These are phyloP conservation scores for Notholithocarpus densiflorus DNA, from an alignment of 306 rosid species.

Conservation along the genomic window DNA sequence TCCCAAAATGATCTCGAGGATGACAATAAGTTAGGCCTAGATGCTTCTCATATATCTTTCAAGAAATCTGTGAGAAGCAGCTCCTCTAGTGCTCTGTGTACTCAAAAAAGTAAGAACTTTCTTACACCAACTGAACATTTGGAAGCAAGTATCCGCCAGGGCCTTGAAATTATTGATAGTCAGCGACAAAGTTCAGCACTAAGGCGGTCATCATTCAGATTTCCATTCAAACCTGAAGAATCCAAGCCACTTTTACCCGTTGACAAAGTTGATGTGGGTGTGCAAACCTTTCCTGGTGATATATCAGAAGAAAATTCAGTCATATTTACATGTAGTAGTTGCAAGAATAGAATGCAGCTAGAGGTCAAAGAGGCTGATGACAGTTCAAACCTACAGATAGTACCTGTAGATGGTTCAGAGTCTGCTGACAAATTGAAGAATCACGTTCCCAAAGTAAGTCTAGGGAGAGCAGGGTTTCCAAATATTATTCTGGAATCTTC, in stretches of 20 bases:
- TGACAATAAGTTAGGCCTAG: conserved; percentile 33
- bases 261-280: conserved; percentile 65
- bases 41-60: conserved; percentile 27
- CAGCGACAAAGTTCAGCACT: conserved; percentile 65
- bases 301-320: conserved; percentile 39
- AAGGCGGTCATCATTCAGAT: conserved; percentile 68
- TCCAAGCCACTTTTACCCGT: conserved; percentile 45
- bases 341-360: conserved; percentile 59
- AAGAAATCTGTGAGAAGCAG: conserved; percentile 30
- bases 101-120: conserved; percentile 44
- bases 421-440: conserved; percentile 65
- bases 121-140: conserved; percentile 59
- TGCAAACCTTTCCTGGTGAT: conserved; percentile 60
- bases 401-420: conserved; percentile 61
- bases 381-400: conserved; percentile 62
- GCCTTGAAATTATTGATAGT: conserved; percentile 75
- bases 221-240: conserved; percentile 67
- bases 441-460: conserved; percentile 79
- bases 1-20: conserved; percentile 55
- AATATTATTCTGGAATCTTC: conserved; percentile 8
- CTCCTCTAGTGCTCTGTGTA: conserved; percentile 38
- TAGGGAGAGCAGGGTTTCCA: conserved; percentile 23
- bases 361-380: conserved; percentile 48
- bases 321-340: conserved; percentile 54
- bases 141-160: conserved; percentile 92